Base-by-base conservation (phyloP, 371 early-diverging fungal genomes). In the Parasitella parasitica region DNA sequence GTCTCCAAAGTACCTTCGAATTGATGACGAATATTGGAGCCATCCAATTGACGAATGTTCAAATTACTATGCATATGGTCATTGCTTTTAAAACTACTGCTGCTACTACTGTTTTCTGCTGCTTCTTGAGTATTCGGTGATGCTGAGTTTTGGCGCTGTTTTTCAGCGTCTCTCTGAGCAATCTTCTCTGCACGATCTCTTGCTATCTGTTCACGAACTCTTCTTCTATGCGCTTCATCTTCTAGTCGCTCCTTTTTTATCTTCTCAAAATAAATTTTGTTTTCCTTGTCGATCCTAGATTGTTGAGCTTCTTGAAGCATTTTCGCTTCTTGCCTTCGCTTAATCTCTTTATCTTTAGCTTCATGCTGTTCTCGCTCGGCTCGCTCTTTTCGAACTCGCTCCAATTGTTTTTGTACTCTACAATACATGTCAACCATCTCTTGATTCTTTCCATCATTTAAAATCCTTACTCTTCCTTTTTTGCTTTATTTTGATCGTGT, bases 41-140 rank as follows among this genome's bases (percentile, higher is more conserved):
- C 81, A 65, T 80, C 76, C 38, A 77, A 48, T 38, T 77, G 76
- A 16, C 81, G 73, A 64, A 80, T 72, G 43, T 66, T 80, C 27
- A 80, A 61, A 52, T 74, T 66, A 35, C 75, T 70, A 16, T 13
- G 32, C 16, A 65, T 59, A 46, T 64, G 48, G 12, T 28, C 28
- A 18, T 7, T 34, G 16, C 30, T 52, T 4, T 35, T 37, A 30
- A 16, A 12, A 15, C 38, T 39, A 4, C 18, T 28, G 22, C 49
- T 36, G 9, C 26, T 48, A 41, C 35, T 20, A 4, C 22, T 6
- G 8, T 13, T 13, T 18, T 46, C 46, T 28, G 32, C 6, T 32
- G 24, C 0, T n/a, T 2, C 0, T 43, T 24, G 16, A 28, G 32
- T 13, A 7, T 37, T 27, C 1, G 39, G 3, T 9, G 55, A 7